phyloP scores from a whole-genome alignment of 2,329 filamentous ascomycete genomes.

The Ophiosphaerella korrae region DNA sequence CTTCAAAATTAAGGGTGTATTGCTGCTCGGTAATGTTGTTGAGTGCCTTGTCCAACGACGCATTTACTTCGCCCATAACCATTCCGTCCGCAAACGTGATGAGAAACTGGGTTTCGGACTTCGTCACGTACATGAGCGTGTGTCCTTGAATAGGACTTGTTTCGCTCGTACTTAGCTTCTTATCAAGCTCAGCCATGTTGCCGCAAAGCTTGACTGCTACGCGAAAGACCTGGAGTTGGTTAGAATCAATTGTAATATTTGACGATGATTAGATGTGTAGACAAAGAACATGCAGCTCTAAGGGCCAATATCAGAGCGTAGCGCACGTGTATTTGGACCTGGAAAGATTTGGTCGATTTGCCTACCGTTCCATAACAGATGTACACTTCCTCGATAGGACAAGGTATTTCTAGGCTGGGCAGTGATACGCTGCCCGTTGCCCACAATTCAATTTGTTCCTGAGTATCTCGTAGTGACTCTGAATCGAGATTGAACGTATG shows the following conservation, averaged over 20 bases:
- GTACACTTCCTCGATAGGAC: constrained; percentile 4
- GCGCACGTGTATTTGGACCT: too few relatives aligned
- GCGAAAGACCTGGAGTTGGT: constrained; percentile 18
- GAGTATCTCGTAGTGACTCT: constrained; percentile 10
- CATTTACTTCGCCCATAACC: constrained; percentile 24
- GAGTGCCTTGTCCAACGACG: constrained; percentile 24
- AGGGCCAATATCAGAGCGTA: neutral
- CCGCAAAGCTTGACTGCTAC: constrained; percentile 26
- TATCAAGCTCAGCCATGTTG: constrained; percentile 29
- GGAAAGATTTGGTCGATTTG: neutral
- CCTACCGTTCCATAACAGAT: constrained; percentile 35
- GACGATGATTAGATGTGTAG: too few relatives aligned
- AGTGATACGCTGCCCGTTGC: constrained; percentile 5
- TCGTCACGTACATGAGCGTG: constrained; percentile 15
- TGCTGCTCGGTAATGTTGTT: constrained; percentile 18
- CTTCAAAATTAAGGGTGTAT: constrained; percentile 25
- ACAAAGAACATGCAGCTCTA: neutral
- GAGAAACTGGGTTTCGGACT: constrained; percentile 13
- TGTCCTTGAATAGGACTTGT: constrained; percentile 20
- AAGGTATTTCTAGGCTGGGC: neutral
- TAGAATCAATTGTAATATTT: neutral
- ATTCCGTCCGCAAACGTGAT: constrained; percentile 20
- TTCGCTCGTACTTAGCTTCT: constrained; percentile 6
- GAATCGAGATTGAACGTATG: constrained; percentile 1
- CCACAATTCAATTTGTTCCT: constrained; percentile 25